A percentile compares a stretch with the other conserved stretches of the same genome.
phyloP scores from a whole-genome alignment of 495 filamentous ascomycete species.

The Lophium mytilinum region DNA sequence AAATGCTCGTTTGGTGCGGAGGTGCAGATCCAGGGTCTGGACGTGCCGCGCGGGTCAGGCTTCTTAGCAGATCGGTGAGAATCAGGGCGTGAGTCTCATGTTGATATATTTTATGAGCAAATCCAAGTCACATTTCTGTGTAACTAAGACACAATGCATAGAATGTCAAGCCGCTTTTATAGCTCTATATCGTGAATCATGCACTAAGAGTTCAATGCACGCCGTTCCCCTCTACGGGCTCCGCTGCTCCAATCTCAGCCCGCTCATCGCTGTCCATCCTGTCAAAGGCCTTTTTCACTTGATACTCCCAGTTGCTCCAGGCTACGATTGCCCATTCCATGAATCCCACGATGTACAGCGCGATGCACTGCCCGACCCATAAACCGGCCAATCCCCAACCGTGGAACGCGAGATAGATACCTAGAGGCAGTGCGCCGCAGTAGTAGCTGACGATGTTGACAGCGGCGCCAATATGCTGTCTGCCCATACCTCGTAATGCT shows the following conservation, averaged over 20 bases:
- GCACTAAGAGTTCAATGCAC: neutral
- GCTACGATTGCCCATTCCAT: conserved; percentile 78
- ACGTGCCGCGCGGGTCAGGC: neutral
- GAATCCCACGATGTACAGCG: conserved; percentile 71
- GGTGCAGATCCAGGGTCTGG: conserved; percentile 23
- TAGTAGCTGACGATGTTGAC: conserved; percentile 91
- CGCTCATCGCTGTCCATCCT: conserved; percentile 59
- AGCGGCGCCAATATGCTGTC: conserved; percentile 81
- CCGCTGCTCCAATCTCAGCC: conserved; percentile 35
- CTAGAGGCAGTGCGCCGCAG: conserved; percentile 70
- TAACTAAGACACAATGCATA: too few species aligned
- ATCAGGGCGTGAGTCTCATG: too few species aligned
- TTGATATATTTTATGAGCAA: too few species aligned
- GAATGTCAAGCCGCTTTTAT: too few species aligned
- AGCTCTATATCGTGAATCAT: neutral
- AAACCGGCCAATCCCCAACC: conserved; percentile 79
- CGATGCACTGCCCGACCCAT: conserved; percentile 88
- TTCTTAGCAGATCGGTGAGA: conserved; percentile 1
- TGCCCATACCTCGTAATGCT: conserved; percentile 72
- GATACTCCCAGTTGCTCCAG: conserved; percentile 66
- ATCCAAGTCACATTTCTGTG: too few species aligned
- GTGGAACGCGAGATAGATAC: conserved; percentile 81
- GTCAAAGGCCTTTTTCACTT: conserved; percentile 68
- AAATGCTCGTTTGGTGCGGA: conserved; percentile 25
- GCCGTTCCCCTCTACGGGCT: conserved; percentile 5